Conservation (phyloP, 2,329 filamentous ascomycete species). For the Fusarium torreyae region DNA sequence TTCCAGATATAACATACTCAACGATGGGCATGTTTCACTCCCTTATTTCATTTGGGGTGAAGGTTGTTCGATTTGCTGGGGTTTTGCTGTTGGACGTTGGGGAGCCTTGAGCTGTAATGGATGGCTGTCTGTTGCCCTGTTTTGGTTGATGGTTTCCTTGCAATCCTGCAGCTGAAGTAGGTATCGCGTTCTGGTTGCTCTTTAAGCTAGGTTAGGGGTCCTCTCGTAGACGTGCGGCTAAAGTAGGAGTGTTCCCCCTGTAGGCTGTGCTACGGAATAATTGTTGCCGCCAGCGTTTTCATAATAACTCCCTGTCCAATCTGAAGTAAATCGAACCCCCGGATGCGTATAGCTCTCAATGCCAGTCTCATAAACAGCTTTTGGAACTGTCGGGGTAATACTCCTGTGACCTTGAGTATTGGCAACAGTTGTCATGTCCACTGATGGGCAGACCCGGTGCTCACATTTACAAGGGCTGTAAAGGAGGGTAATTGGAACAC, state of each 20-base stretch:
- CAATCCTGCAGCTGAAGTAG: too few species aligned
- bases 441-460: background rate
- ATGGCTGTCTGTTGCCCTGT: too few species aligned
- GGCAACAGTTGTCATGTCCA: constrained; percentile 5
- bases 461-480: background rate
- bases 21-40: too few species aligned
- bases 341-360: rapidly evolving
- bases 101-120: too few species aligned
- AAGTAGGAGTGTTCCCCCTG: rapidly evolving
- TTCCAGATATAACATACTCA: too few species aligned
- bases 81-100: too few species aligned
- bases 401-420: background rate
- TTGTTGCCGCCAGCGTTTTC: background rate
- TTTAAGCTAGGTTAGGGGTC: too few species aligned
- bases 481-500: background rate
- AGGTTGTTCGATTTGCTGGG: too few species aligned
- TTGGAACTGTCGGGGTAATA: background rate
- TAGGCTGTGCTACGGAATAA: background rate
- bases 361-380: background rate
- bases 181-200: too few species aligned
- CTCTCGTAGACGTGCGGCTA: too few species aligned
- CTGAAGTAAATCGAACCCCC: background rate
- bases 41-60: too few species aligned
- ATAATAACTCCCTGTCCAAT: background rate
- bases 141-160: too few species aligned